phyloP scores from a whole-genome alignment of 2,329 filamentous ascomycete species.

The Zymoseptoria passerinii region DNA sequence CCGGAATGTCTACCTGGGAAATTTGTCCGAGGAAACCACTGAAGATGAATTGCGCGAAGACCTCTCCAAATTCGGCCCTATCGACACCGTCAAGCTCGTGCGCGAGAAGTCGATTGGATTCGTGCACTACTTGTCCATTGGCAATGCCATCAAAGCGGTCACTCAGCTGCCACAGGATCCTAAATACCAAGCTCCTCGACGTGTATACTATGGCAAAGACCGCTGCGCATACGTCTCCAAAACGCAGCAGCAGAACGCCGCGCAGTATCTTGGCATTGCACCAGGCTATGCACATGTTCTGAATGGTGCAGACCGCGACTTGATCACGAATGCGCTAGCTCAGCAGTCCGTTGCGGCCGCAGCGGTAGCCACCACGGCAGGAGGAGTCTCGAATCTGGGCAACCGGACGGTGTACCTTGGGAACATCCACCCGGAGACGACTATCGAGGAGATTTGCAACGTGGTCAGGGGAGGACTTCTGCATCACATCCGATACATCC shows the following conservation, averaged over 20 bases:
- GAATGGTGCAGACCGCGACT: conserved; percentile 88
- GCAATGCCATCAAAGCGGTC: conserved; percentile 97
- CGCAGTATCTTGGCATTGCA: conserved; percentile 94
- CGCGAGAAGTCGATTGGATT: conserved; percentile 97
- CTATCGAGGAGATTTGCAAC: conserved; percentile 99
- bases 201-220: conserved; percentile 98
- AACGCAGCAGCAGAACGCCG: conserved; percentile 98
- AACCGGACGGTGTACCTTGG: conserved; percentile 97
- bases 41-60: conserved; percentile 94
- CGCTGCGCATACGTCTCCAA: conserved; percentile 97
- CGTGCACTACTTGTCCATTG: conserved; percentile 93
- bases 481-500: conserved; percentile 97
- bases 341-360: conserved; percentile 97
- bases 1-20: conserved; percentile 93
- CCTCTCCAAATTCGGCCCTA: conserved; percentile 88
- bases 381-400: conserved; percentile 92
- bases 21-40: conserved; percentile 77
- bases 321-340: conserved; percentile 91
- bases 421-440: conserved; percentile 98
- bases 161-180: conserved; percentile 90
- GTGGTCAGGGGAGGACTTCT: conserved; percentile 91
- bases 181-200: conserved; percentile 91
- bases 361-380: conserved; percentile 90
- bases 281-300: conserved; percentile 94
- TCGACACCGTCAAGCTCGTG: conserved; percentile 96